These are phyloP conservation scores for Lentinula boryana DNA, from an alignment of 768 basidiomycete species.

Conservation along the genomic window DNA sequence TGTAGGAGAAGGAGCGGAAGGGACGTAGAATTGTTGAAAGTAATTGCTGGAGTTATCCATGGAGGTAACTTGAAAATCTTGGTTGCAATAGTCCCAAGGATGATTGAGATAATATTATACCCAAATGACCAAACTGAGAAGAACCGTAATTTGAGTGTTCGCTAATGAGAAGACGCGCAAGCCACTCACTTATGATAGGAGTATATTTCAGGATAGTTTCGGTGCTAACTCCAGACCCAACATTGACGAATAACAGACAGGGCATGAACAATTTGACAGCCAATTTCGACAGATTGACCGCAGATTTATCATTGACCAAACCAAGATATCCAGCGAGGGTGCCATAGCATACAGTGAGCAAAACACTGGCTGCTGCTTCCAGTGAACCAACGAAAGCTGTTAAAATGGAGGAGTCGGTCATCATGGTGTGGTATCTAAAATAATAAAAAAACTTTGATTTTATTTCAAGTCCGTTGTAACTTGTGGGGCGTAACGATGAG, in stretches of 20 bases:
- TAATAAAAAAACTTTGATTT: too few species aligned
- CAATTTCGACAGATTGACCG: neutral
- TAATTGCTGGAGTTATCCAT: slow-evolving; percentile 4
- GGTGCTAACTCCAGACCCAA: neutral
- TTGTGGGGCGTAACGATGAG: too few species aligned
- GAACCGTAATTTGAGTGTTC: neutral
- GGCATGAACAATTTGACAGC: neutral
- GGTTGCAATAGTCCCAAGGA: neutral
- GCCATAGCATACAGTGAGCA: slow-evolving; percentile 4
- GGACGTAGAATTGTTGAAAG: slow-evolving; percentile 6
- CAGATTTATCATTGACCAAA: neutral
- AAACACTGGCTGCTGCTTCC: neutral
- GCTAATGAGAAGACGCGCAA: neutral
- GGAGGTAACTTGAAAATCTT: neutral
- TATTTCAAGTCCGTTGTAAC: too few species aligned
- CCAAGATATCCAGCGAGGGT: neutral
- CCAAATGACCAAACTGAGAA: neutral
- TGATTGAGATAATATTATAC: neutral
- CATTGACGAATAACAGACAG: slow-evolving; percentile 2
- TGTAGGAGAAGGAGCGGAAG: slow-evolving; percentile 6
- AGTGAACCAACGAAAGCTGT: neutral
- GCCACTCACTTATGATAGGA: neutral
- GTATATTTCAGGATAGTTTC: neutral
- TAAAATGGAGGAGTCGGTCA: neutral
- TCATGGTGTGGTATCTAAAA: neutral